These are phyloP conservation scores for Nicotiana otophora DNA, from an alignment of 257 asterid species.

Conservation along the genomic window DNA sequence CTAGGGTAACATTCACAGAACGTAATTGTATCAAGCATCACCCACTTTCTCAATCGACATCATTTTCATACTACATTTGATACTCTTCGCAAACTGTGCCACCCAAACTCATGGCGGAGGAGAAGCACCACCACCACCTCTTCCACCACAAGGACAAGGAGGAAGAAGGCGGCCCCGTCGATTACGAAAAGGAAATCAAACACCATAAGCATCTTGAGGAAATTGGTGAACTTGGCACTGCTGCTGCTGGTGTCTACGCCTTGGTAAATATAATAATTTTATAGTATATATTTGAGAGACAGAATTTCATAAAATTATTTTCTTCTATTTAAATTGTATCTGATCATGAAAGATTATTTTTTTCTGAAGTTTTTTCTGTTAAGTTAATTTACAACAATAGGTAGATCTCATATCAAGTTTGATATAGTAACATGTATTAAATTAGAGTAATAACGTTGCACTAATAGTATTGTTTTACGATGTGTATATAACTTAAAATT, in stretches of 20 bases:
- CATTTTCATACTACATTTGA: neutral
- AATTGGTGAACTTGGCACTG: constrained; percentile 15
- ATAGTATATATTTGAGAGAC: neutral
- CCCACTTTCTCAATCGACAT: neutral
- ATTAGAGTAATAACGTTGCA: no score
- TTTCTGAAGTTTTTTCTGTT: neutral
- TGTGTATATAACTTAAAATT: no score
- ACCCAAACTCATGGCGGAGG: constrained; percentile 20
- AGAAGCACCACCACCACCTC: constrained; percentile 36
- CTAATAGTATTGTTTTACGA: no score
- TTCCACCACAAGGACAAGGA: constrained; percentile 25
- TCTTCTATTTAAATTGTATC: neutral
- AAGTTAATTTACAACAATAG: no score
- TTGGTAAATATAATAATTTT: constrained; percentile 3
- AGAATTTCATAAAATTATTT: neutral
- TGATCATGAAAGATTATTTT: neutral
- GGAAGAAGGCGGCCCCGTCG: constrained; percentile 15
- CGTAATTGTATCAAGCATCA: neutral
- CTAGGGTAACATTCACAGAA: neutral
- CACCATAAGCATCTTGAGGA: constrained; percentile 24
- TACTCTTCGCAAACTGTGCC: no score
- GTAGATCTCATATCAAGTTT: no score
- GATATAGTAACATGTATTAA: no score
- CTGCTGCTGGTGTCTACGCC: constrained; percentile 28
- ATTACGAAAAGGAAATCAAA: constrained; percentile 22